Evolutionary conservation across 2,329 filamentous ascomycete species (phyloP).

Genomic region (Teratosphaeria epicoccoides): DNA sequence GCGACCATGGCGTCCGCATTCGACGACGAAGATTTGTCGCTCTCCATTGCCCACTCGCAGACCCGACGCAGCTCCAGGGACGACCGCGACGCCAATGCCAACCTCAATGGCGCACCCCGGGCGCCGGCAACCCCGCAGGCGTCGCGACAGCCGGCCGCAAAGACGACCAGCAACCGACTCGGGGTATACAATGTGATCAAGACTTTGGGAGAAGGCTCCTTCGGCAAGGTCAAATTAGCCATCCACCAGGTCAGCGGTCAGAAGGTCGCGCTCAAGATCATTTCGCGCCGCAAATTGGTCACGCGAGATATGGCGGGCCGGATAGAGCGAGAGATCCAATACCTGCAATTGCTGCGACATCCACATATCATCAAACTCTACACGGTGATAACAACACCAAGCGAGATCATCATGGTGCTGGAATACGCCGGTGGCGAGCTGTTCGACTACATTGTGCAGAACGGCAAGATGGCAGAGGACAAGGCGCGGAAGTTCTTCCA

Average conservation of each 20-base stretch:
- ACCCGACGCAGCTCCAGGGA: constrained; percentile 20
- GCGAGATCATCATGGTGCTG: constrained; percentile 97
- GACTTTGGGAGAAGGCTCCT: constrained; percentile 91
- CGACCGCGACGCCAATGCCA: constrained; percentile 26
- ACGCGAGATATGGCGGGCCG: constrained; percentile 96
- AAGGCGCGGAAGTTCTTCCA: constrained; percentile 98
- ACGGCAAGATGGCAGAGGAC: constrained; percentile 81
- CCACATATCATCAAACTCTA: constrained; percentile 99
- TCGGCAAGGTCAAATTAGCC: constrained; percentile 96
- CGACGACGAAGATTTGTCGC: constrained; percentile 32
- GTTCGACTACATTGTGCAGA: constrained; percentile 95
- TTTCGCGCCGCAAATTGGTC: constrained; percentile 88
- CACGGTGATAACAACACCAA: constrained; percentile 88
- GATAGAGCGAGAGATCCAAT: constrained; percentile 96
- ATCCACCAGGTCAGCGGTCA: constrained; percentile 85
- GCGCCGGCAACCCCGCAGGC: not conserved
- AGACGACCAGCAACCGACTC: constrained; percentile 43
- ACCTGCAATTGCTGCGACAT: constrained; percentile 86
- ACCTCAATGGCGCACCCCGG: constrained; percentile 24
- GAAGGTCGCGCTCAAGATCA: constrained; percentile 96
- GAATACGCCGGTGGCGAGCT: constrained; percentile 95
- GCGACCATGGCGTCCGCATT: constrained; percentile 28
- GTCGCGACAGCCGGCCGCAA: not conserved
- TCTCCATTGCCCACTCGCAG: constrained; percentile 25
- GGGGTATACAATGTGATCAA: constrained; percentile 84